A percentile compares a stretch with the other conserved stretches of the same genome.
Evolutionary conservation across 2,329 filamentous ascomycete genomes (phyloP).

Genomic region (Lasiodiplodia theobromae): DNA sequence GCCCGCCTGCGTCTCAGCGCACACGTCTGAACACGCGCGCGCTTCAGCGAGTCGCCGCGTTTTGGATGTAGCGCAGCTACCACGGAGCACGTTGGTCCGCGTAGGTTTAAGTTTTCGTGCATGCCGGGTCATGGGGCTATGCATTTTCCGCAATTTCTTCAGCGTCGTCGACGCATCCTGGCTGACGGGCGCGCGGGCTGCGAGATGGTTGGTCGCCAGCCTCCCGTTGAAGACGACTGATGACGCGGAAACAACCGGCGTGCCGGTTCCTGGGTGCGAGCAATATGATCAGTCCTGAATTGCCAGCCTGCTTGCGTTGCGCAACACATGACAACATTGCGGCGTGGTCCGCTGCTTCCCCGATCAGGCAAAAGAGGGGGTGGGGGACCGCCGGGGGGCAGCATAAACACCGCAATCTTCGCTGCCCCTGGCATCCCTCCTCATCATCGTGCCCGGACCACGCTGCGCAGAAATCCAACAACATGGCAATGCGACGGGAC

Average conservation of each 20-base stretch:
- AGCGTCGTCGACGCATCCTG: conserved; percentile 13
- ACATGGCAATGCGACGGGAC: conserved; percentile 15
- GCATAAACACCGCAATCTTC: conserved; percentile 11
- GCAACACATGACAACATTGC: conserved; percentile 27
- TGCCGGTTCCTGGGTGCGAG: conserved; percentile 20
- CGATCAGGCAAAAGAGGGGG: conserved; percentile 22
- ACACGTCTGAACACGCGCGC: conserved; percentile 10
- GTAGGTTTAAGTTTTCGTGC: conserved; percentile 10
- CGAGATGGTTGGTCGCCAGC: conserved; percentile 2
- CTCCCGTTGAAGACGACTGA: not conserved
- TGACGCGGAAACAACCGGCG: conserved; percentile 21
- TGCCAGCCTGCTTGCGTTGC: conserved; percentile 9
- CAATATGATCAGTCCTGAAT: conserved; percentile 13
- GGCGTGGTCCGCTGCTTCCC: conserved; percentile 23
- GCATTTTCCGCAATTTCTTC: conserved; percentile 24
- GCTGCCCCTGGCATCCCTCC: conserved; percentile 9
- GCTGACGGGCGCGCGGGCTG: conserved; percentile 2
- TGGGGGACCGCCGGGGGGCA: conserved; percentile 16
- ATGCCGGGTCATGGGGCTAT: conserved; percentile 8
- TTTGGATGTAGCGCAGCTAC: conserved; percentile 10
- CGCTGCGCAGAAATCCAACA: not conserved
- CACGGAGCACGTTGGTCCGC: conserved; percentile 15
- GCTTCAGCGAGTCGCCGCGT: conserved; percentile 17
- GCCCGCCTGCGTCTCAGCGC: not conserved
- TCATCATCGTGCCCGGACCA: conserved; percentile 10